Conservation (phyloP, 2,329 filamentous ascomycete species). For the Lasiodiplodia citricola region DNA sequence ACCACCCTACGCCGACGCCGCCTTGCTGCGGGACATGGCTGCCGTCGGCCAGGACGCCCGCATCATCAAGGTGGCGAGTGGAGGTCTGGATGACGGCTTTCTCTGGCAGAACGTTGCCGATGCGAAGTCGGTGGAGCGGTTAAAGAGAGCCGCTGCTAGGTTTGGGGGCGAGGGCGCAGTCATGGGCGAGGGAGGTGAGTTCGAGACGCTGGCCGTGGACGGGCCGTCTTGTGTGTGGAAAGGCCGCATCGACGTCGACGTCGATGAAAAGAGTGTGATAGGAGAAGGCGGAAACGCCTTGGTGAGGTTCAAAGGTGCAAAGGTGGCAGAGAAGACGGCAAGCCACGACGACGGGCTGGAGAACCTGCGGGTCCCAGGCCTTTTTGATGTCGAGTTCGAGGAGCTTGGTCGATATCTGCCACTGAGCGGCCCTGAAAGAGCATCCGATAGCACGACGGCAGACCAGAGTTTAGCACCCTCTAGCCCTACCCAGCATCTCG, state of each 20-base stretch:
- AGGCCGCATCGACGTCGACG: conserved; percentile 67
- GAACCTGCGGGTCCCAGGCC: conserved; percentile 62
- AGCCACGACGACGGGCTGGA: conserved; percentile 30
- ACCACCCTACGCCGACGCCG: conserved; percentile 56
- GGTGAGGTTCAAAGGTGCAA: conserved; percentile 66
- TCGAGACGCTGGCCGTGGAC: conserved; percentile 87
- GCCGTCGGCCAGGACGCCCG: conserved; percentile 79
- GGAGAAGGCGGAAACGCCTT: conserved; percentile 82
- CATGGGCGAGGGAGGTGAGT: conserved; percentile 92
- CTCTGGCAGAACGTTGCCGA: conserved; percentile 81
- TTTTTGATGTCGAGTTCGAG: conserved; percentile 70
- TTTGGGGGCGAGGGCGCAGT: conserved; percentile 77
- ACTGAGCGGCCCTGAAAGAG: not conserved
- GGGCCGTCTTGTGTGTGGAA: conserved; percentile 78
- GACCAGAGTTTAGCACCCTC: not conserved
- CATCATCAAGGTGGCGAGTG: conserved; percentile 93
- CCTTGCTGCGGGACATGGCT: conserved; percentile 81
- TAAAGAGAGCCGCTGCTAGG: conserved; percentile 63
- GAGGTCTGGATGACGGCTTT: conserved; percentile 79
- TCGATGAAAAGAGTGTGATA: conserved; percentile 62
- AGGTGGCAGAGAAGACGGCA: conserved; percentile 55
- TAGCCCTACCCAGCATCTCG: not conserved
- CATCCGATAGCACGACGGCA: not conserved
- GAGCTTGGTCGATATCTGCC: conserved; percentile 31
- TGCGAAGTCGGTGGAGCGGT: conserved; percentile 49